Percentiles rank a stretch among this genome's conserved stretches.
phyloP scores from a whole-genome alignment of 164 flowering plant species.

The Magnolia changhungtana region DNA sequence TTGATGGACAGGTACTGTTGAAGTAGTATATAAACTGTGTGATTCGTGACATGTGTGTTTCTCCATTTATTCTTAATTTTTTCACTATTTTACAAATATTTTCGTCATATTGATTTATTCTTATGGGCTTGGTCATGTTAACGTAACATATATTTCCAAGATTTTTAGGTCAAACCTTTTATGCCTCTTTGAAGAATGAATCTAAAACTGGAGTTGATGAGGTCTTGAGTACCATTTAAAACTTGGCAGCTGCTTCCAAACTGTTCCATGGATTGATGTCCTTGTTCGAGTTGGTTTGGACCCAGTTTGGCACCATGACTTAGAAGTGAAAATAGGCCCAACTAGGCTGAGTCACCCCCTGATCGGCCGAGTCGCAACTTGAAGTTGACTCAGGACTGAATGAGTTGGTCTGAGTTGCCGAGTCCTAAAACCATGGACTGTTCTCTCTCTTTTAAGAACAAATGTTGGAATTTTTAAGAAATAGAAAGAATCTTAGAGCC shows the following conservation, averaged over 20 bases:
- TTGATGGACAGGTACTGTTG: constrained; percentile 86
- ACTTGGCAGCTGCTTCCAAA: not conserved
- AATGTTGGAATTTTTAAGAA: not conserved
- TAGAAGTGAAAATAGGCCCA: not conserved
- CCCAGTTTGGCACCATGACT: not conserved
- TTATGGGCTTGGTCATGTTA: not conserved
- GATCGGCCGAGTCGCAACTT: too few relatives aligned
- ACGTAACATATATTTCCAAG: not conserved
- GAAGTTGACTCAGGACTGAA: too few relatives aligned
- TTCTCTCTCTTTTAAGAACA: not conserved
- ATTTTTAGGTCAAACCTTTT: too few relatives aligned
- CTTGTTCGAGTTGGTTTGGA: not conserved
- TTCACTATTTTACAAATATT: not conserved
- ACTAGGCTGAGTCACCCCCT: not conserved
- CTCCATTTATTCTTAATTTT: not conserved
- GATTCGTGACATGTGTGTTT: constrained; percentile 1
- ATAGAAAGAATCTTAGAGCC: not conserved
- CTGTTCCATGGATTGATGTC: not conserved
- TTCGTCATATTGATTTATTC: not conserved
- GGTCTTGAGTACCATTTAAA: too few relatives aligned
- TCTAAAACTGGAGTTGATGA: too few relatives aligned
- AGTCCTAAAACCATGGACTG: not conserved
- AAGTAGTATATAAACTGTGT: not conserved
- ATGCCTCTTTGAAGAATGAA: too few relatives aligned
- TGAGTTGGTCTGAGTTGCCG: too few relatives aligned